A percentile compares a stretch with the other conserved stretches of the same genome.
These are phyloP conservation scores for Chrysosporium keratinophilum DNA, from an alignment of 2,329 filamentous ascomycete species.

Conservation along the genomic window DNA sequence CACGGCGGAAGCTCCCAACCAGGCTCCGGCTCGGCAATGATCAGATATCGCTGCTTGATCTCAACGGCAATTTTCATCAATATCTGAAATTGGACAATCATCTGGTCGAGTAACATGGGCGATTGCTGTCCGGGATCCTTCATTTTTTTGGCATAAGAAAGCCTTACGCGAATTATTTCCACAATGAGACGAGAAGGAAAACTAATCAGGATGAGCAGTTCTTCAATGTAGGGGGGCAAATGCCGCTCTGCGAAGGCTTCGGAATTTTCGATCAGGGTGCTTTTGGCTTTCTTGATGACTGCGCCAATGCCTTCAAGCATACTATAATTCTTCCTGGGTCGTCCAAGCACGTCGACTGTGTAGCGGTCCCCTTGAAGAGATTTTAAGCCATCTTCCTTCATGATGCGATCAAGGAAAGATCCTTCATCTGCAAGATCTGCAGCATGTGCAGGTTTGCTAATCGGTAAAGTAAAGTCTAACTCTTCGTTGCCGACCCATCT, in stretches of 20 bases:
- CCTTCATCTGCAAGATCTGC: slow-evolving; percentile 77
- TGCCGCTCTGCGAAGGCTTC: slow-evolving; percentile 77
- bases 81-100: slow-evolving; percentile 94
- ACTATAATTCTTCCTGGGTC: slow-evolving; percentile 66
- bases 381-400: slow-evolving; percentile 91
- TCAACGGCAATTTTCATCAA: slow-evolving; percentile 80
- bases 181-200: slow-evolving; percentile 93
- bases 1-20: slow-evolving; percentile 94
- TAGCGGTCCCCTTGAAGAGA: slow-evolving; percentile 66
- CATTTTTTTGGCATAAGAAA: slow-evolving; percentile 89
- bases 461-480: slow-evolving; percentile 74
- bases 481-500: slow-evolving; percentile 96
- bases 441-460: slow-evolving; percentile 55
- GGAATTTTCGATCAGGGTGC: slow-evolving; percentile 77
- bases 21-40: slow-evolving; percentile 72
- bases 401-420: slow-evolving; percentile 83
- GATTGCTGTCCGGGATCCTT: slow-evolving; percentile 89
- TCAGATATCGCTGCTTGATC: slow-evolving; percentile 80
- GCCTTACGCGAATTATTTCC: slow-evolving; percentile 85
- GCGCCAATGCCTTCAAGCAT: slow-evolving; percentile 70
- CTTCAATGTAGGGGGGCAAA: slow-evolving; percentile 90
- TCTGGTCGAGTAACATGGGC: slow-evolving; percentile 88
- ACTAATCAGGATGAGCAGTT: slow-evolving; percentile 89
- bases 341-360: slow-evolving; percentile 67
- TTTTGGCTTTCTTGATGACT: slow-evolving; percentile 89